Evolutionary conservation across 2,329 filamentous ascomycete species (phyloP), one percentile per base, ranked within the genome.

Genomic region (Arthroderma sp.): DNA sequence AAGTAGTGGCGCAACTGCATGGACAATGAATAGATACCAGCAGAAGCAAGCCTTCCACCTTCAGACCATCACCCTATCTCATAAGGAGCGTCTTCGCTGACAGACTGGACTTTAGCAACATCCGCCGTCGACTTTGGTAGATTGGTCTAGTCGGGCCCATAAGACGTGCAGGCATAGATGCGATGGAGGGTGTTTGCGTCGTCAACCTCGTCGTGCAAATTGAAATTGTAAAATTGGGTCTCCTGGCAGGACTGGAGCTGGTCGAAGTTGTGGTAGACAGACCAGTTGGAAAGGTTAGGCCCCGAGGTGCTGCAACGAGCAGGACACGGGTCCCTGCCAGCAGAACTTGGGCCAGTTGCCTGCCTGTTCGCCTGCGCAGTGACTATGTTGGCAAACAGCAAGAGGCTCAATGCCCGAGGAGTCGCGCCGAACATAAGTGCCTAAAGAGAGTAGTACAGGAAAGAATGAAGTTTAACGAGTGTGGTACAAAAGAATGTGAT

Each of bases 211-310:
- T 52, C 37, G 19, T 53, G 15, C 19, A 57, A 17, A 31, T 15
- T 31, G 25, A 57, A 57, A 41, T 57, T 6, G 9, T 39, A 39
- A 38, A 57, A 31, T 21, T 52, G 28, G 21, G 55, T 9, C 17
- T 57, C 33, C 11, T 58, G 37, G 38, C 56, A 58, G 28, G 37
- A 31, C 23, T 31, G 41, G 28, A 56, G n/a, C 39, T 35, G 54
- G 41, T 47, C n/a, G 25, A 49, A 15, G 31, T 35, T 44, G 28
- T 21, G 19, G 33, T 47, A 56, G n/a, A 47, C 21, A 17, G 54
- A 33, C 54, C 54, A 56, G 25, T 25, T 33, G 39, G 21, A 31
- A 17, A n/a, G 23, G 17, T 49, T 35, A n/a, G 38, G 13, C 15
- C 54, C 54, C 3, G 54, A 28, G 23, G 9, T 33, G 23, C 41